Conservation (phyloP, 345 rosid genomes). For the Corchorus olitorius region DNA sequence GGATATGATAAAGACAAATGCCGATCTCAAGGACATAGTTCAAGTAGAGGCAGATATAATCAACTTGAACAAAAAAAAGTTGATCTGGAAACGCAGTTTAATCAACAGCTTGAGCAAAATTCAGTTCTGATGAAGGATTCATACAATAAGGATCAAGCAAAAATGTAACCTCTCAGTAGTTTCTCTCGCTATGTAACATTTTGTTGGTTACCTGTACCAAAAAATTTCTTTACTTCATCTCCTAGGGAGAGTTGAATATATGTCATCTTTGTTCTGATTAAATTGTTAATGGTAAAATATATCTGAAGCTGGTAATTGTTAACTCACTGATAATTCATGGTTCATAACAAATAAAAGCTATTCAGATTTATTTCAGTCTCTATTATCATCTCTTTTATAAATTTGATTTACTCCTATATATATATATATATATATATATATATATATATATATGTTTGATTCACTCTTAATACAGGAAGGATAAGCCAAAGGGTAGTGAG, state of each 20-base stretch:
- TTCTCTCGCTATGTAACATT: background rate
- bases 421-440: too few relatives aligned
- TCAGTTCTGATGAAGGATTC: conserved; percentile 41
- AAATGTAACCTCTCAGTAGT: conserved; percentile 41
- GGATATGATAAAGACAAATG: conserved; percentile 52
- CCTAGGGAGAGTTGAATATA: background rate
- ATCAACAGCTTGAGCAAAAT: conserved; percentile 44
- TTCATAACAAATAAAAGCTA: background rate
- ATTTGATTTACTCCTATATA: too few relatives aligned
- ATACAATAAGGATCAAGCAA: conserved; percentile 35
- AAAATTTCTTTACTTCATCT: background rate
- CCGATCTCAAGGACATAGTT: conserved; percentile 65
- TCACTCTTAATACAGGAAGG: too few relatives aligned
- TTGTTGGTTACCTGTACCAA: background rate
- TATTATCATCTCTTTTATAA: conserved; percentile 7
- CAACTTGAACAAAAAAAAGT: conserved; percentile 61
- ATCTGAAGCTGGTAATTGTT: background rate
- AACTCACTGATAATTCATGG: conserved; percentile 1
- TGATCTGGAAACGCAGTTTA: conserved; percentile 55
- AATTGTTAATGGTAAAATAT: background rate
- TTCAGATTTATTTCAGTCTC: background rate
- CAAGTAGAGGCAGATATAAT: conserved; percentile 60
- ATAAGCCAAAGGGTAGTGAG: conserved; percentile 55
- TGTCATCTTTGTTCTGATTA: background rate
- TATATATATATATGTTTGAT: conserved; percentile 7